phyloP scores from a whole-genome alignment of 331 rosid species.

The Acacia pycnantha region DNA sequence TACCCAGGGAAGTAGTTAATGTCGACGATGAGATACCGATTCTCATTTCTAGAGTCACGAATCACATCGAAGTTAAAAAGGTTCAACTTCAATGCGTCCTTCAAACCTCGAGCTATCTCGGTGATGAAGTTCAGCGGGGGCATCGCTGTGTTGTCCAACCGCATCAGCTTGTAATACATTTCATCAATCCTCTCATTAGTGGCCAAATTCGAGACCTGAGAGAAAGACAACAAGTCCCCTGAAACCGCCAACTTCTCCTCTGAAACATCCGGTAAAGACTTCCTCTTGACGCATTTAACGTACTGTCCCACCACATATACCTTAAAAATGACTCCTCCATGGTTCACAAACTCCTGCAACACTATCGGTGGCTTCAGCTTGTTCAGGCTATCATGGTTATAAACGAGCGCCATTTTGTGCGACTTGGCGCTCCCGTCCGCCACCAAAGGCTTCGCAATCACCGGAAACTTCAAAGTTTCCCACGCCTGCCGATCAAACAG shows the following conservation, averaged over 20 bases:
- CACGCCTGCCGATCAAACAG: conserved; percentile 60
- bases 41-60: conserved; percentile 68
- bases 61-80: conserved; percentile 91
- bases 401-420: conserved; percentile 86
- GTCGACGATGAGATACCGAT: conserved; percentile 82
- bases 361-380: conserved; percentile 87
- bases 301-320: conserved; percentile 82
- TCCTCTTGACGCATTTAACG: conserved; percentile 85
- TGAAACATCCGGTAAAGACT: conserved; percentile 86
- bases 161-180: conserved; percentile 71
- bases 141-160: conserved; percentile 79
- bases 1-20: conserved; percentile 95
- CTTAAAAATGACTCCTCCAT: conserved; percentile 94
- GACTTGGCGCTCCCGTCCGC: conserved; percentile 97
- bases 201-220: conserved; percentile 86
- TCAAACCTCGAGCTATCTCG: conserved; percentile 71
- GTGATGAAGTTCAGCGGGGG: conserved; percentile 66
- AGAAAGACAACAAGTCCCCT: conserved; percentile 67
- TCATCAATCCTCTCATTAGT: conserved; percentile 60
- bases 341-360: conserved; percentile 87
- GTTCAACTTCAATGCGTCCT: conserved; percentile 61
- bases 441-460: conserved; percentile 85
- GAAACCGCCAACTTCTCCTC: conserved; percentile 65
- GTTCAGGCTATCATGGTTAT: conserved; percentile 60
- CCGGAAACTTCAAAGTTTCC: conserved; percentile 80